Evolutionary conservation across 2,329 filamentous ascomycete species (phyloP).

Genomic region (Penicillium palitans): DNA sequence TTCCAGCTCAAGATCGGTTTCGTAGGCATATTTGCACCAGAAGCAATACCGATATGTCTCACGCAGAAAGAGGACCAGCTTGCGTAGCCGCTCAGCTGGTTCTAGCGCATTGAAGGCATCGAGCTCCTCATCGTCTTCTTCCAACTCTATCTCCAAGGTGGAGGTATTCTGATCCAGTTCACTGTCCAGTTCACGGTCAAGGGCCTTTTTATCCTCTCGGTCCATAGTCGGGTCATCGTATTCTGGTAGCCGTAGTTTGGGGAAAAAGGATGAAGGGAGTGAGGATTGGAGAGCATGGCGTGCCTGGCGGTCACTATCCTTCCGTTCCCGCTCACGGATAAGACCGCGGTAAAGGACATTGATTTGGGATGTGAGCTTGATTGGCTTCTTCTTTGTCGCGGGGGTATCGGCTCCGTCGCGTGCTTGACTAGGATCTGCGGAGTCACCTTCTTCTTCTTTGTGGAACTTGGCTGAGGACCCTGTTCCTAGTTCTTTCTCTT

Average conservation of each 20-base stretch:
- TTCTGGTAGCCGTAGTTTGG: slow-evolving; percentile 55
- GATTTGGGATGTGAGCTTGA: slow-evolving; percentile 63
- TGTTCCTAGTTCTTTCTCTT: slow-evolving; percentile 10
- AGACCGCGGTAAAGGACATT: slow-evolving; percentile 79
- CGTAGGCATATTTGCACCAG: slow-evolving; percentile 89
- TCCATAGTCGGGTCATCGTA: slow-evolving; percentile 71
- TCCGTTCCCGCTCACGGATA: slow-evolving; percentile 67
- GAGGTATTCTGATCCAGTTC: slow-evolving; percentile 39
- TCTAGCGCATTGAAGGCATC: slow-evolving; percentile 74
- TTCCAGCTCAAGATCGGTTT: slow-evolving; percentile 66
- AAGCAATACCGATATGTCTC: slow-evolving; percentile 81
- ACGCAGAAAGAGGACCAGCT: slow-evolving; percentile 69
- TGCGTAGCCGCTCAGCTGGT: slow-evolving; percentile 64
- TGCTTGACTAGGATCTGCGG: slow-evolving; percentile 10
- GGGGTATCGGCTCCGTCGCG: neutral
- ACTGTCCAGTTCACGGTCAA: slow-evolving; percentile 54
- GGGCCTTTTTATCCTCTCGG: slow-evolving; percentile 67
- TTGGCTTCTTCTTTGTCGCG: slow-evolving; percentile 19
- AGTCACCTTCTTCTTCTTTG: slow-evolving; percentile 21
- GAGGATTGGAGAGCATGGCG: slow-evolving; percentile 37
- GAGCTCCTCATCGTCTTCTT: slow-evolving; percentile 75
- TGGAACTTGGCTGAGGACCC: neutral
- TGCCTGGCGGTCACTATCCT: slow-evolving; percentile 41
- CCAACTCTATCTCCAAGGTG: slow-evolving; percentile 56
- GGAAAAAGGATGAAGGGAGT: slow-evolving; percentile 38